Evolutionary conservation across 148 eudicot genomes (phyloP), one percentile per base, ranked within the genome.

Genomic region (Rhododendron ovatum): DNA sequence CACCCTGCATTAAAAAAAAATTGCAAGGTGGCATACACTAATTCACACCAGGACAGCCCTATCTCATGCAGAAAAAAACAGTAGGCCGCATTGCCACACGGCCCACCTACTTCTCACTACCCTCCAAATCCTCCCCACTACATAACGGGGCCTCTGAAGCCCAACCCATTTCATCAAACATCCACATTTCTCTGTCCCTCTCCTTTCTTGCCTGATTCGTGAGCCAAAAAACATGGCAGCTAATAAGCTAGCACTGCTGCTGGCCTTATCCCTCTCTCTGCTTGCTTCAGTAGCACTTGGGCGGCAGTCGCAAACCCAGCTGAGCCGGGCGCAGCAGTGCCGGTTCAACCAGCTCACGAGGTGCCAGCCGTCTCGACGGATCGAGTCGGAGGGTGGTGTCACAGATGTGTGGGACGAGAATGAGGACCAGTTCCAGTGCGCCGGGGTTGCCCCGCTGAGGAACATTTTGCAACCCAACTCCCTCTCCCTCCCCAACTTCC

Each of bases 401-500:
- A 85, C 89, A 17, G 98, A 95, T 85, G 0, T 88, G 45, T 95
- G 98, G 98, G 91, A 92, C 80, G 89, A 88, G 26, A 84, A 76
- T 12, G 91, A 93, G 51, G 93, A 93, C 12, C 94, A 93, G 85
- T 95, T 89, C 87, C 96, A 89, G 82, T 95, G 98, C 30, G 92
- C 89, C 81, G 96, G 95, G 1, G 89, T 95, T 13, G 87, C 90
- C 26, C 90, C 98, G 4, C 55, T 89, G 88, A 92, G 90, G 85
- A 59, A 88, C 41, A 89, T 85, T 33, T 33, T 95, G 22, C 91
- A 84, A 39, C 93, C 92, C 18, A 88, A 92, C 50, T 86, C 89
- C 30, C 95, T 95, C 61, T 33, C 90, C 28, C 82, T 93, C 39
- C 96, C 96, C 33, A 92, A 87, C 87, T 95, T 82, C 90, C 91